Evolutionary conservation across 2,329 filamentous ascomycete genomes (phyloP).

Genomic region (Talaromyces sp.): DNA sequence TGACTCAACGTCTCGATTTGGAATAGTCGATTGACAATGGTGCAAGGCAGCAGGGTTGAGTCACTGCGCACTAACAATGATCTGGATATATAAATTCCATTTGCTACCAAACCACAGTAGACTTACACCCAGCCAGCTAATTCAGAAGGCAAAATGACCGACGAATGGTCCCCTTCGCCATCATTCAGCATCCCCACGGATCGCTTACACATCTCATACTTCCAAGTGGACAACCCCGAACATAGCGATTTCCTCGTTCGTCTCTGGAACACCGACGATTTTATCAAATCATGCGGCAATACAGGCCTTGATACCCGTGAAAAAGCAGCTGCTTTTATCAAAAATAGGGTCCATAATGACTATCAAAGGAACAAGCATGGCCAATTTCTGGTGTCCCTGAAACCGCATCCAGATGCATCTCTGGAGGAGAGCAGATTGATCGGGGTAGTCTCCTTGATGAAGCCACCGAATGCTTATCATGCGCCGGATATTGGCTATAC

Average conservation of each 20-base stretch:
- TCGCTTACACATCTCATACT: constrained; percentile 15
- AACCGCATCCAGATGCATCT: neutral
- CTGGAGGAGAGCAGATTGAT: constrained; percentile 16
- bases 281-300: constrained; percentile 8
- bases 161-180: constrained; percentile 2
- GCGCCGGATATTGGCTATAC: constrained; percentile 25
- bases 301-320: constrained; percentile 14
- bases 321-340: constrained; percentile 12
- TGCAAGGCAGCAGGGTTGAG: neutral
- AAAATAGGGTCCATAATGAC: constrained; percentile 4
- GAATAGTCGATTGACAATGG: neutral
- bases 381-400: constrained; percentile 15
- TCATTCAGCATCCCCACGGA: constrained; percentile 14
- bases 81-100: neutral
- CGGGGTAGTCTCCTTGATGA: constrained; percentile 23
- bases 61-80: neutral
- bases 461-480: constrained; percentile 22
- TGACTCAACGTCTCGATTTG: no score
- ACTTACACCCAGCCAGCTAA: neutral
- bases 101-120: neutral
- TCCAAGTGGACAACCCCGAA: constrained; percentile 6
- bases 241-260: constrained; percentile 15
- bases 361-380: constrained; percentile 15
- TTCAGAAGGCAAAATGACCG: neutral
- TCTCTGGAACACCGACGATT: constrained; percentile 16